Conservation (phyloP, 352 stramenopile species). For the Thraustochytrium sp. region DNA sequence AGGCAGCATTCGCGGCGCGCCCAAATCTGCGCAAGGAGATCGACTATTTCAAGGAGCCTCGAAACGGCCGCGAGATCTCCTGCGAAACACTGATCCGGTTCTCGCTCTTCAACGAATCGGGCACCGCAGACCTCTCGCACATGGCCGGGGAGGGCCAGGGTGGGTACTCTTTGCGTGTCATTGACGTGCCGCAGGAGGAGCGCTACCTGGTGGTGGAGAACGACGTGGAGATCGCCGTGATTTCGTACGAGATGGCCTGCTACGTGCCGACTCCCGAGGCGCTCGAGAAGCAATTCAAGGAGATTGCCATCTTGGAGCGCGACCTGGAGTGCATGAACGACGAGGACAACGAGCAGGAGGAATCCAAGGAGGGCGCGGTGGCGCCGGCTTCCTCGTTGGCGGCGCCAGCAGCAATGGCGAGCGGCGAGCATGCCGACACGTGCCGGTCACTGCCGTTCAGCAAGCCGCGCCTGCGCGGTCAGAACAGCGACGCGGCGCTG, state of each 20-base stretch:
- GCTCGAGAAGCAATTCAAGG: constrained; percentile 38
- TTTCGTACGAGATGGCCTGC: constrained; percentile 28
- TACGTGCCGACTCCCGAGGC: constrained; percentile 15
- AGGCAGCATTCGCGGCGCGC: constrained; percentile 63
- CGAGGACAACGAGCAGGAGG: background rate
- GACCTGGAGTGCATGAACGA: background rate
- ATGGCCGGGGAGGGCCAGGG: background rate
- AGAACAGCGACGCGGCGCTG: background rate
- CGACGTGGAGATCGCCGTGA: background rate
- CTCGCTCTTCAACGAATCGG: constrained; percentile 68
- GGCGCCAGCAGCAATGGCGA: background rate
- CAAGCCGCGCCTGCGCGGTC: background rate
- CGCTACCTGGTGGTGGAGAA: constrained; percentile 24
- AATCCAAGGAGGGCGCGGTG: background rate
- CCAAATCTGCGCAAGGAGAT: constrained; percentile 72
- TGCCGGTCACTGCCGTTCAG: too few species aligned
- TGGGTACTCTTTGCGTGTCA: background rate
- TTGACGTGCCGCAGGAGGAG: background rate
- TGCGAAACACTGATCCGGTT: constrained; percentile 78
- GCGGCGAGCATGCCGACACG: background rate
- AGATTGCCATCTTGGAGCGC: constrained; percentile 29
- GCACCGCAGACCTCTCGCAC: constrained; percentile 53
- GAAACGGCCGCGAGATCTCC: constrained; percentile 73
- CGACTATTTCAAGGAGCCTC: constrained; percentile 73
- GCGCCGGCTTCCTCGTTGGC: too few species aligned